Conservation (phyloP, 768 basidiomycete species). For the Steccherinum ochraceum region DNA sequence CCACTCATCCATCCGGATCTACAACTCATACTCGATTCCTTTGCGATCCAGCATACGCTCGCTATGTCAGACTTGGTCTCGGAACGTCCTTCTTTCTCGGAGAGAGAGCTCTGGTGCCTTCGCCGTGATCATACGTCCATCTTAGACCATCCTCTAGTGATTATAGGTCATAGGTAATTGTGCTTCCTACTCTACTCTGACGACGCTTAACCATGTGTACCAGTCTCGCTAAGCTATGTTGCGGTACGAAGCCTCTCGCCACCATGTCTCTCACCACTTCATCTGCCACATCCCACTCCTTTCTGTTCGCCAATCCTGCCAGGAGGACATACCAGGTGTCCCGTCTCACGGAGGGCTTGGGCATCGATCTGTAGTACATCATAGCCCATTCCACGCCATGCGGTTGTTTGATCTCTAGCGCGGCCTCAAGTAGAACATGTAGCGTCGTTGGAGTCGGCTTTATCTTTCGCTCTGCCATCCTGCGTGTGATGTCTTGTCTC, state of each 20-base stretch:
- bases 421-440: slow-evolving; percentile 70
- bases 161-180: background rate
- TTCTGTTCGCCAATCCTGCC: slow-evolving; percentile 49
- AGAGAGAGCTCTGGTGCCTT: slow-evolving; percentile 12
- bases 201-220: slow-evolving; percentile 36
- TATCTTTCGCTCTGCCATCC: slow-evolving; percentile 54
- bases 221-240: slow-evolving; percentile 38
- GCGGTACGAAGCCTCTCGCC: slow-evolving; percentile 37
- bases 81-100: slow-evolving; percentile 61
- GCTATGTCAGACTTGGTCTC: slow-evolving; percentile 62
- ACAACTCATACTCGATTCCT: slow-evolving; percentile 10
- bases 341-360: slow-evolving; percentile 20
- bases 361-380: slow-evolving; percentile 57
- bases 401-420: slow-evolving; percentile 44
- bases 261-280: slow-evolving; percentile 59
- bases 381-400: slow-evolving; percentile 52
- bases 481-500: slow-evolving; percentile 41
- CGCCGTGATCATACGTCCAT: background rate
- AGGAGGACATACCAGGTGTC: slow-evolving; percentile 80
- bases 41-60: slow-evolving; percentile 54
- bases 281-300: slow-evolving; percentile 55
- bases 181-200: background rate
- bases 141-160: background rate
- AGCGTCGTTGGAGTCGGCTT: slow-evolving; percentile 59
- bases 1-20: slow-evolving; percentile 2